Conservation (phyloP, 1,284 basidiomycete species). For the Ceratobasidium sp. region DNA sequence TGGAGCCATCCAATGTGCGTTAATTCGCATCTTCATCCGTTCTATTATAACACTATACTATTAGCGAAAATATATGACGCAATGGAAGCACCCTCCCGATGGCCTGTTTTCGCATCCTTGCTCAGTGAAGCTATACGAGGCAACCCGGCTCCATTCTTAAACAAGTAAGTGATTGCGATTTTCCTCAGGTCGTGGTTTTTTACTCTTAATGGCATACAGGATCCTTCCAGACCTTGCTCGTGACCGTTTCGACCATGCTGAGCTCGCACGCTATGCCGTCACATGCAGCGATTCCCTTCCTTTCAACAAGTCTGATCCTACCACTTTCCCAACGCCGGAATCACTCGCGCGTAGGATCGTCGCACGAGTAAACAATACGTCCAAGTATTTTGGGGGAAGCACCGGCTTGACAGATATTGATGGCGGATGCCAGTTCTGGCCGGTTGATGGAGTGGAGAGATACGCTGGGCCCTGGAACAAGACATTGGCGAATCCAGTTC, state of each 20-base stretch:
- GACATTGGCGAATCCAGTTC: conserved; percentile 40
- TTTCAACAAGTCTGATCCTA: conserved; percentile 43
- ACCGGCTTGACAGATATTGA: conserved; percentile 48
- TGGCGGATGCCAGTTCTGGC: conserved; percentile 50
- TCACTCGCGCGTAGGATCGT: conserved; percentile 27
- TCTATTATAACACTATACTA: neutral
- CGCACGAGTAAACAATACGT: conserved; percentile 31
- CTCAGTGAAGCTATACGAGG: conserved; percentile 24
- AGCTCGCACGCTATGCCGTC: conserved; percentile 36
- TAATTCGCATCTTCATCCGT: neutral
- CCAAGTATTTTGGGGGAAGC: conserved; percentile 38
- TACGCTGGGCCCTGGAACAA: conserved; percentile 49
- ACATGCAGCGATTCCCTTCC: conserved; percentile 33
- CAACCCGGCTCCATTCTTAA: conserved; percentile 27
- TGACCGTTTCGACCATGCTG: conserved; percentile 37
- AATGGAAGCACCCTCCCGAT: conserved; percentile 26
- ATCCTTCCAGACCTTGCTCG: conserved; percentile 25
- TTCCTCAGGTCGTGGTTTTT: neutral
- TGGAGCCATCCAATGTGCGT: conserved; percentile 34
- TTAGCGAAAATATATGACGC: conserved; percentile 40
- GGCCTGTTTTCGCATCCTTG: conserved; percentile 16
- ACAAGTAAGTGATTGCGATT: conserved; percentile 5
- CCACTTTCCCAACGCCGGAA: conserved; percentile 29
- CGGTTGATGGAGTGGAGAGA: conserved; percentile 46
- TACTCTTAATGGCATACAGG: neutral